phyloP scores from a whole-genome alignment of 768 basidiomycete species.

The Lactarius pseudohatsudake region DNA sequence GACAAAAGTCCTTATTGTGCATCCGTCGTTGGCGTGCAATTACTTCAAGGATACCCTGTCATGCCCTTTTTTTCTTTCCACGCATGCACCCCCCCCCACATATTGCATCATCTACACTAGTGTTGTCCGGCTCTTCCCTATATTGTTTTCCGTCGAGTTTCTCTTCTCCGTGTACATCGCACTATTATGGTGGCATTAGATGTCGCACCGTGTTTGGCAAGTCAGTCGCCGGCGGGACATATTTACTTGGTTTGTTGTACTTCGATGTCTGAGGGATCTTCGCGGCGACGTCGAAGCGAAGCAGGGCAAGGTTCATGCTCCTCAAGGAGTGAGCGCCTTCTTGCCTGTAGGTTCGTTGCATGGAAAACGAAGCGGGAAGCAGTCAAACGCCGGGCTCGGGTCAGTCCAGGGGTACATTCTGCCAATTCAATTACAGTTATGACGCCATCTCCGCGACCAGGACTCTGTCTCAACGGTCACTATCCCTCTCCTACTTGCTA shows the following conservation, averaged over 20 bases:
- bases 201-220: conserved; percentile 15
- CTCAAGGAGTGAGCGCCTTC: background rate
- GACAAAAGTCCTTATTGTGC: background rate
- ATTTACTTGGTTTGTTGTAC: conserved; percentile 8
- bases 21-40: conserved; percentile 4
- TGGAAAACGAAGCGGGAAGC: conserved; percentile 3
- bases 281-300: conserved; percentile 23
- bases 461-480: background rate
- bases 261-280: conserved; percentile 18
- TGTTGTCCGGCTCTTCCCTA: background rate
- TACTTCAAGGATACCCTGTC: conserved; percentile 15
- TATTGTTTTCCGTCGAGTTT: background rate
- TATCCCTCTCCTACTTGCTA: background rate
- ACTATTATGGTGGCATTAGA: conserved; percentile 15
- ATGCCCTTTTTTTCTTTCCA: conserved; percentile 5
- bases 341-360: background rate
- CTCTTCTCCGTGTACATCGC: conserved; percentile 22
- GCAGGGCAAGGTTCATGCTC: conserved; percentile 5
- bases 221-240: conserved; percentile 5
- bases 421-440: background rate
- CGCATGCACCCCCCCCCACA: conserved; percentile 11
- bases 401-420: background rate
- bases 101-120: conserved; percentile 8
- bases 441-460: conserved; percentile 23
- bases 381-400: background rate